Percentiles rank a stretch among this genome's conserved stretches.
Conservation (phyloP, 1,284 basidiomycete genomes). For the Puccinia polysora region DNA sequence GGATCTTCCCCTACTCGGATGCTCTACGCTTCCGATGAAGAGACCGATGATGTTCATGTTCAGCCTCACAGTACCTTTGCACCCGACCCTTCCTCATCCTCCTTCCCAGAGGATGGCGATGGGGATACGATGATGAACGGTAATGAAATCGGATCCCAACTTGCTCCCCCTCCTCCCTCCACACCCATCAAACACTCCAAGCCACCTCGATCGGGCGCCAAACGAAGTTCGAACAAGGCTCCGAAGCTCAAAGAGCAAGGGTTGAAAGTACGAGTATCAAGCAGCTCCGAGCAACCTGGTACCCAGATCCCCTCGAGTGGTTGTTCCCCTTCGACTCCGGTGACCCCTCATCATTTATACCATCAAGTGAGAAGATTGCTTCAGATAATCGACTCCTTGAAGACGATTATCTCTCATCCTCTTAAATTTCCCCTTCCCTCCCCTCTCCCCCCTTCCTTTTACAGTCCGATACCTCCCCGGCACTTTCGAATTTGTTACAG, state of each 20-base stretch:
- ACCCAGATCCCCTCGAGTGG: slow-evolving; percentile 5
- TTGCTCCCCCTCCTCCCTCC: neutral
- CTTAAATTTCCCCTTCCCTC: neutral
- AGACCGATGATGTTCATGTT: slow-evolving; percentile 26
- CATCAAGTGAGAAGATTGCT: slow-evolving; percentile 31
- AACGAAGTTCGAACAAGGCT: slow-evolving; percentile 6
- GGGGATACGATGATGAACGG: slow-evolving; percentile 36
- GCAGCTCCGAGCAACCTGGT: neutral
- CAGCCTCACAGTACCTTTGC: slow-evolving; percentile 17
- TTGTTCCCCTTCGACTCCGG: slow-evolving; percentile 30
- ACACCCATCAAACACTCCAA: slow-evolving; percentile 25
- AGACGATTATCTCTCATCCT: no score
- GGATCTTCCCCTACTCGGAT: slow-evolving; percentile 22
- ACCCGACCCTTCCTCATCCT: neutral
- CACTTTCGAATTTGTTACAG: slow-evolving; percentile 8
- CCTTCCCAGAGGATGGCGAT: slow-evolving; percentile 27
- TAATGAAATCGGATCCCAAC: neutral
- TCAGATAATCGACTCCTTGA: no score
- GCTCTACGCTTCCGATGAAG: slow-evolving; percentile 35
- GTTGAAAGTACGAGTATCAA: neutral
- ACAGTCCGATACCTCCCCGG: slow-evolving; percentile 10
- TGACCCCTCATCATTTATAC: slow-evolving; percentile 26
- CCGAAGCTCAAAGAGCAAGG: slow-evolving; percentile 14
- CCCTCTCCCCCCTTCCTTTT: neutral
- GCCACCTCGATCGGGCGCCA: neutral